Evolutionary conservation across 2,329 filamentous ascomycete species (phyloP).

Genomic region (Coleophoma cylindrospora): DNA sequence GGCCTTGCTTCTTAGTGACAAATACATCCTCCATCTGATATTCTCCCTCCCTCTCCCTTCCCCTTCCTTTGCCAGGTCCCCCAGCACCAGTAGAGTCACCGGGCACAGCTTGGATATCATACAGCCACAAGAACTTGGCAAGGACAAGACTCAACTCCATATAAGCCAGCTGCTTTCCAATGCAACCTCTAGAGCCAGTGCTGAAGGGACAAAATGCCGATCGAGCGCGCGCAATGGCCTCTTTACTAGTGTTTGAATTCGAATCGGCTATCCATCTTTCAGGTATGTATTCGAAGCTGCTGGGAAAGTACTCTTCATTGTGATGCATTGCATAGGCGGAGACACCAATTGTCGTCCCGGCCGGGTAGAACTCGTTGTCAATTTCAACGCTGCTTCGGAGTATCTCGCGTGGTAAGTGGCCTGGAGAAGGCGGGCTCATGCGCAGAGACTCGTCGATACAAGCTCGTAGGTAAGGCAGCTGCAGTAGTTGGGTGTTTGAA

Average conservation of each 20-base stretch:
- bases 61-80: conserved; percentile 40
- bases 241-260: not conserved
- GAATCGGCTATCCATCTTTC: conserved; percentile 33
- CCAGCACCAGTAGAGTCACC: conserved; percentile 46
- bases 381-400: conserved; percentile 16
- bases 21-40: conserved; percentile 41
- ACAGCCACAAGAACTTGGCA: conserved; percentile 6
- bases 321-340: conserved; percentile 31
- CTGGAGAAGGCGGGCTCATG: conserved; percentile 36
- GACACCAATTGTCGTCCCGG: conserved; percentile 24
- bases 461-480: conserved; percentile 24
- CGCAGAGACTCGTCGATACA: conserved; percentile 42
- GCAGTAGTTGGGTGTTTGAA: not conserved
- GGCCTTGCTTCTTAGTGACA: not conserved
- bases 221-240: conserved; percentile 2
- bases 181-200: conserved; percentile 16
- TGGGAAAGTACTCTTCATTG: conserved; percentile 1
- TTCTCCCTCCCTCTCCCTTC: conserved; percentile 49
- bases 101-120: conserved; percentile 7
- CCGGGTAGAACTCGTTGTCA: conserved; percentile 22
- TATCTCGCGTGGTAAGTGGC: conserved; percentile 39
- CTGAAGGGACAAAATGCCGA: conserved; percentile 18
- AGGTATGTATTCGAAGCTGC: conserved; percentile 1
- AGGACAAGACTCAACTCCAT: conserved; percentile 17
- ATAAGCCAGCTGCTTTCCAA: conserved; percentile 18